A percentile compares a stretch with the other conserved stretches of the same genome.
Conservation (phyloP, 495 filamentous ascomycete species). For the Aspergillus mulundensis region DNA sequence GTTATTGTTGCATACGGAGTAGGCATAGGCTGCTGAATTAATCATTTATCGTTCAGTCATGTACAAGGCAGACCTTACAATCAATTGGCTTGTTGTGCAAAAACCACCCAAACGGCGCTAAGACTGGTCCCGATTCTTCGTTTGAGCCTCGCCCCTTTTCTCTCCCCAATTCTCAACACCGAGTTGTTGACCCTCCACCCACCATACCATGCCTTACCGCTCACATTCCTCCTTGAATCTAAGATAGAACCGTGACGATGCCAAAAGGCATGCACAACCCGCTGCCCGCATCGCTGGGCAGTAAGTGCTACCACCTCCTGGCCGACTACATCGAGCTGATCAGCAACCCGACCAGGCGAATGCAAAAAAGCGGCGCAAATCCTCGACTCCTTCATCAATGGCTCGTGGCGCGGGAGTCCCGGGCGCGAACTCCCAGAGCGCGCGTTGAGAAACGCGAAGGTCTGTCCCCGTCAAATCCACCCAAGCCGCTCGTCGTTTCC, state of each 20-base stretch:
- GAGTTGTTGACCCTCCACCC: background rate
- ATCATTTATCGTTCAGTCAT: background rate
- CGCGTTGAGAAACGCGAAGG: constrained; percentile 79
- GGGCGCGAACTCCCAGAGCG: constrained; percentile 86
- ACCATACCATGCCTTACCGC: background rate
- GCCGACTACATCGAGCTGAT: background rate
- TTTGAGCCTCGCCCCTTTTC: background rate
- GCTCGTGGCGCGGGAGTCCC: constrained; percentile 78
- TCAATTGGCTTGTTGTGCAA: too few species aligned
- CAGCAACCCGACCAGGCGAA: constrained; percentile 49
- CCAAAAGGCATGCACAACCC: constrained; percentile 56
- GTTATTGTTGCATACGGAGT: background rate
- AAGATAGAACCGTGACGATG: constrained; percentile 17
- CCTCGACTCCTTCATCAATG: constrained; percentile 82
- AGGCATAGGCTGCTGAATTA: background rate
- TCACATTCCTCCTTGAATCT: background rate
- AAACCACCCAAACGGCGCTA: background rate
- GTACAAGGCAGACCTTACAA: too few species aligned
- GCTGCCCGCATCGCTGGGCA: constrained; percentile 54
- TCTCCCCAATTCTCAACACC: background rate
- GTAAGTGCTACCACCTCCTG: constrained; percentile 27
- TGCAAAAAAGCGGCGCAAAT: constrained; percentile 83
- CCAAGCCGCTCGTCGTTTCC: background rate
- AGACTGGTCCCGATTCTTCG: background rate
- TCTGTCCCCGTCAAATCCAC: constrained; percentile 28